Base-by-base conservation (phyloP, 1,139 yeast genomes). In the Protomyces inouyei region DNA sequence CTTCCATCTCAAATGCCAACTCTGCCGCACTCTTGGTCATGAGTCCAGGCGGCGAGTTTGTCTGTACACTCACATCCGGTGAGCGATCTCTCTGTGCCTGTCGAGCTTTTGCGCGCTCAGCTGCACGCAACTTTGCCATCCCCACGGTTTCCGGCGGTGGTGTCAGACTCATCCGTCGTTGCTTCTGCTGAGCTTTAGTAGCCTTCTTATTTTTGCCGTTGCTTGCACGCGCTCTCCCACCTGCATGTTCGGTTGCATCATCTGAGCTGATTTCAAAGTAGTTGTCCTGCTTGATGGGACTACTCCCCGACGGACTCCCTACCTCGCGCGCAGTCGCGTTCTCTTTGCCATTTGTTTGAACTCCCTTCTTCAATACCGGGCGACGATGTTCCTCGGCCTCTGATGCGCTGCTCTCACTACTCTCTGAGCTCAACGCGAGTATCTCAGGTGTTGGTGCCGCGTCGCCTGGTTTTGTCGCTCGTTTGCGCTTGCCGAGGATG, bases 101-200 rank as follows among this genome's bases (percentile, higher is more conserved):
- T n/a, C 9, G 43, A 4, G 43, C 43, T n/a, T 2, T 3, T 14
- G 43, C 43, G 1, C 16, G 43, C 43, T 14, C 16, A 9, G 4
- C 43, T 6, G 14, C 16, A n/a, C 14, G 16, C 5, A 4, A 14
- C 6, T n/a, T 12, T 9, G 16, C 16, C 43, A 6, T n/a, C 6
- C 43, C 43, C 9, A 1, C 1, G 16, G 51, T 10, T 16, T 57
- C 57, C 23, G 63, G 63, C 28, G 63, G 63, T 1, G 63, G 63
- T 37, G 63, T 52, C 63, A 59, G 12, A 32, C 63, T 59, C 16
- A 10, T 43, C 3, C 25, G 23, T 5, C 48, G 48, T 21, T 21
- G 21, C 12, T 18, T 43, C 18, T n/a, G 48, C 23, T 12, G 12
- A 10, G 23, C 23, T 21, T 43, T 2, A 5, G 21, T n/a, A 4